Conservation (phyloP, 2,329 filamentous ascomycete species). For the Proliferodiscus dingleyae region DNA sequence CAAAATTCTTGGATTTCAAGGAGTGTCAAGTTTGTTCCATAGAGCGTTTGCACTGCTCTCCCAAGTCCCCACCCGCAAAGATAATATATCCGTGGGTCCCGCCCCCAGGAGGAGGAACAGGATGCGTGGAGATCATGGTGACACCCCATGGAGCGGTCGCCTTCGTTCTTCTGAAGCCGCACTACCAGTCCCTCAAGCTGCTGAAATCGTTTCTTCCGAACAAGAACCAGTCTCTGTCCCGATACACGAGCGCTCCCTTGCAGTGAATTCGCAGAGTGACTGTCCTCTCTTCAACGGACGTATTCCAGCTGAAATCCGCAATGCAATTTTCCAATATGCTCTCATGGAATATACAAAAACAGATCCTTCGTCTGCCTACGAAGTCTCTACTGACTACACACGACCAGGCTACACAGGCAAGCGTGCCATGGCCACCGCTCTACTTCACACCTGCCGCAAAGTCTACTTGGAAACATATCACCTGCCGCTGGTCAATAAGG, state of each 20-base stretch:
- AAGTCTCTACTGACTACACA: slow-evolving; percentile 13
- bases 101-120: no score
- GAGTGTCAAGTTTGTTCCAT: no score
- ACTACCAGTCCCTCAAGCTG: no score
- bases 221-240: no score
- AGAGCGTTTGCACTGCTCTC: no score
- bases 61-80: no score
- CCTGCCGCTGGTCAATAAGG: slow-evolving; percentile 14
- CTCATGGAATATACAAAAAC: slow-evolving; percentile 14
- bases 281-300: slow-evolving; percentile 20
- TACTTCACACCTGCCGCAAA: slow-evolving; percentile 21
- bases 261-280: slow-evolving; percentile 13
- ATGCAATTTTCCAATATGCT: slow-evolving; percentile 17
- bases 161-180: no score
- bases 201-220: no score
- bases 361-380: slow-evolving; percentile 1
- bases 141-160: no score
- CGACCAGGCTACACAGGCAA: slow-evolving; percentile 16
- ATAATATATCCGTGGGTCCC: no score
- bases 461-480: slow-evolving; percentile 24
- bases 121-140: no score
- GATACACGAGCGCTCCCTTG: slow-evolving; percentile 6
- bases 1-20: no score
- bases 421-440: slow-evolving; percentile 9
- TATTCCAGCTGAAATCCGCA: slow-evolving; percentile 22